phyloP scores from a whole-genome alignment of 345 rosid species.

The Capsella bursapastoris region DNA sequence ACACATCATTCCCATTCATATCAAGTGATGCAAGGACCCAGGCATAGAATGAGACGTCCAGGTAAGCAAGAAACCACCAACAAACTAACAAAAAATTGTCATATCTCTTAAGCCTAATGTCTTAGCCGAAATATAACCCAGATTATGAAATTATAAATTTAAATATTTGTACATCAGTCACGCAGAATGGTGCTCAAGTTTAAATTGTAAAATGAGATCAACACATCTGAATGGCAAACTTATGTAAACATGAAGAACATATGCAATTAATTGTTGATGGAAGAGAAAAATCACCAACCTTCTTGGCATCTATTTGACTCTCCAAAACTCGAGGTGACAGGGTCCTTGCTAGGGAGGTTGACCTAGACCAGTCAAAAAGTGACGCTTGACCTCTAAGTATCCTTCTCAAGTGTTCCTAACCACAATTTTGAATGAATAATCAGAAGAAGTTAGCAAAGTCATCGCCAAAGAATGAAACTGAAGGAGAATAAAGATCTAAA shows the following conservation, averaged over 20 bases:
- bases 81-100: not conserved
- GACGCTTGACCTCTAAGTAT: conserved; percentile 97
- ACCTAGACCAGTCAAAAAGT: conserved; percentile 96
- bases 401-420: conserved; percentile 89
- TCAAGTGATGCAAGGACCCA: conserved; percentile 12
- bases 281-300: conserved; percentile 54
- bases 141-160: not conserved
- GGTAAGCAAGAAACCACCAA: conserved; percentile 4
- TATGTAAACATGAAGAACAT: conserved; percentile 23
- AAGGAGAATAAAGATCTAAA: not conserved
- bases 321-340: conserved; percentile 96
- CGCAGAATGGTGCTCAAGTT: conserved; percentile 9
- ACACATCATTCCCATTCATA: conserved; percentile 28
- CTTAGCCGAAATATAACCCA: conserved; percentile 19
- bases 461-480: conserved; percentile 12
- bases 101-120: conserved; percentile 11
- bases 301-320: conserved; percentile 96
- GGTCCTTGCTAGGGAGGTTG: conserved; percentile 92
- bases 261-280: conserved; percentile 14
- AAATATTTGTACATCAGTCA: conserved; percentile 11
- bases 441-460: conserved; percentile 8
- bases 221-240: conserved; percentile 26
- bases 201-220: conserved; percentile 6
- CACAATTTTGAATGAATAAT: conserved; percentile 37
- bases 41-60: not conserved